Evolutionary conservation across 2,329 filamentous ascomycete species (phyloP), one percentile per base, ranked within the genome.

Genomic region (Parastagonospora avenae): DNA sequence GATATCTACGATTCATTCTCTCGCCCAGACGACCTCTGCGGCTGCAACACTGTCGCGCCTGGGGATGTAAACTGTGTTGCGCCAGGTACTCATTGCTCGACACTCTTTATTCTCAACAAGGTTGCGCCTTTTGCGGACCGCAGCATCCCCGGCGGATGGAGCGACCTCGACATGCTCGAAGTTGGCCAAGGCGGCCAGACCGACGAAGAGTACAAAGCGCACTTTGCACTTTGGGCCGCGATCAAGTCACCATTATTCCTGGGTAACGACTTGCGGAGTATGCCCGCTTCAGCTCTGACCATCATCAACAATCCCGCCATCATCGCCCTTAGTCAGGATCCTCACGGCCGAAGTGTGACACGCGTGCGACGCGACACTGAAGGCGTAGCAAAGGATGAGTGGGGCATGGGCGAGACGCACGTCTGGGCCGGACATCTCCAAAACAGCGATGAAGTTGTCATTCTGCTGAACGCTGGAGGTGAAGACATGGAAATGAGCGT

Each of bases 241-340:
- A 55, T 79, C 46, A 77, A 77, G 50, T 72, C 67, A 5, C 74
- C 75, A 48, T 55, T 78, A 47, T 50, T 81, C 62, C 74, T 81
- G 55, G 77, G 77, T 50, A 64, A 78, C 59, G 49, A 73, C 55
- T 52, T 72, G 67, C 70, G 67, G 38, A 69, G 70, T 14, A 73
- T 78, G 42, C 64, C 71, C 0, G 66, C 71, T 2, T 64, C 74
- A 24, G 74, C 72, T 5, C 61, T 81, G 10, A 67, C 64, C 2
- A 75, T 79, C 4, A 63, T 76, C 27, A 74, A 70, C 42, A 76
- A 76, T 38, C 63, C 62, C 1, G 63, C 63, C n/a, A 63, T 66
- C 15, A 62, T 66, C 11, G 62, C 63, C 10, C 53, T 66, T 5
- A 66, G 58, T 33, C 63, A 66, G 12, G 62, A 66, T 14, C 60